Base-by-base conservation (phyloP, 73 alveolate species). In the Paramecium bursaria region DNA sequence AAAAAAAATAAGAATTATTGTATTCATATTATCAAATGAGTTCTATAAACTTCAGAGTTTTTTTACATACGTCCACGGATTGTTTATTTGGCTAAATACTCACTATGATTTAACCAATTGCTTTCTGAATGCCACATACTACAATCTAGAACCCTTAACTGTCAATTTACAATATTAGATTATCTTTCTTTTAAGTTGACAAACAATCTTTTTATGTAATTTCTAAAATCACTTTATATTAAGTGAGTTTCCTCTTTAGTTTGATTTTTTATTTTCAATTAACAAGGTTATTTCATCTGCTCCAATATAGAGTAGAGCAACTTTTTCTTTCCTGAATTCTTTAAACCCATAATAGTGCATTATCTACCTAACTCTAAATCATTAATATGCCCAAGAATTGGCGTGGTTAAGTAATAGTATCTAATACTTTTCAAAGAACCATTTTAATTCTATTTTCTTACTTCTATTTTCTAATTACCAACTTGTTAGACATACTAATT, bases 311-410 rank as follows among this genome's bases (percentile, higher is more conserved):
- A 57, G n/a, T 57, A 14, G 39, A 67, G 22, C 7, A 67, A 19
- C 44, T 67, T 39, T 57, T 67, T 67, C 22, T 67, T 67, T n/a
- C 82, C 82, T 21, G 60, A 39, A 2, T 67, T 53, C 27, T 67
- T 39, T 21, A 15, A 19, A 4, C 82, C 82, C 35, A 67, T 7
- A 17, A 67, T 67, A 25, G 33, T 35, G 17, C 33, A 39, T 19
- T 31, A 14, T 19, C 44, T 21, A 31, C 42, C 22, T 35, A 21
- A 9, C 9, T 35, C 60, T 13, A 67, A 21, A 13, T 67, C 76
- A 57, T 57, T 57, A 17, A 50, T 30, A 15, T 31, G 27, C 0
- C 76, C 76, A 4, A 67, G 5, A 33, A 47, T 26, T 67, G 82
- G 50, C 6, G 33, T 6, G 17, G 17, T 67, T 19, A 42, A 19